These are phyloP conservation scores for Stephanodiscus minutulus DNA, from an alignment of 108 stramenopile genomes.

Conservation along the genomic window DNA sequence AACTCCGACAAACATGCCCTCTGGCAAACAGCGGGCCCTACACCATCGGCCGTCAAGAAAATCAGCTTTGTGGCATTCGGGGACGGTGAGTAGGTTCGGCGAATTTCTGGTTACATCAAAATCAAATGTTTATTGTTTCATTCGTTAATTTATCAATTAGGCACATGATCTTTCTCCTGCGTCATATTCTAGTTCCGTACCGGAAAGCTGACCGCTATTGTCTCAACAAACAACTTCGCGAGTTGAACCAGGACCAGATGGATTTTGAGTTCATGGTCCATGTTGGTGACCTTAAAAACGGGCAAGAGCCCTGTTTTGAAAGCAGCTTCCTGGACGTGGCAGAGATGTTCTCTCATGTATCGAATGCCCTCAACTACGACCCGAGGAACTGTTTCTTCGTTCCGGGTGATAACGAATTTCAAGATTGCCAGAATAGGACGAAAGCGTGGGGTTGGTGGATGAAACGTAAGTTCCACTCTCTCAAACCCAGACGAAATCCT, in stretches of 20 bases:
- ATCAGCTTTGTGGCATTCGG: slow-evolving; percentile 23
- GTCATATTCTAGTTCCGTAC: slow-evolving; percentile 11
- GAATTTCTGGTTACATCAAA: background rate
- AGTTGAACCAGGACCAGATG: slow-evolving; percentile 10
- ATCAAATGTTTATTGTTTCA: background rate
- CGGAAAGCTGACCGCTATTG: slow-evolving; percentile 7
- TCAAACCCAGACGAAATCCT: background rate
- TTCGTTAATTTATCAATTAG: background rate
- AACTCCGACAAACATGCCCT: slow-evolving; percentile 2
- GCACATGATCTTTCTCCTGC: background rate
- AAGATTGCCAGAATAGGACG: slow-evolving; percentile 27
- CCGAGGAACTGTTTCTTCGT: slow-evolving; percentile 33
- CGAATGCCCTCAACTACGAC: slow-evolving; percentile 28
- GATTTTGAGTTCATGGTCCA: slow-evolving; percentile 26
- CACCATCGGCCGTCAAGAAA: background rate
- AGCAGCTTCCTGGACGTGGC: slow-evolving; percentile 15
- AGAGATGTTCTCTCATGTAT: slow-evolving; percentile 9
- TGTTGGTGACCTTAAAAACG: slow-evolving; percentile 10
- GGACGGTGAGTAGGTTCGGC: slow-evolving; percentile 9
- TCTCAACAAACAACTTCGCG: slow-evolving; percentile 20
- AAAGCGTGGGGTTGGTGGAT: slow-evolving; percentile 33
- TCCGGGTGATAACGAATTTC: slow-evolving; percentile 37
- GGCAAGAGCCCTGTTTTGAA: slow-evolving; percentile 10
- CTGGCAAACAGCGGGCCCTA: background rate
- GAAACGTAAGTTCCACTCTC: slow-evolving; percentile 15